These are phyloP conservation scores for Skeletonema costatum DNA, from an alignment of 108 stramenopile genomes.

Conservation along the genomic window DNA sequence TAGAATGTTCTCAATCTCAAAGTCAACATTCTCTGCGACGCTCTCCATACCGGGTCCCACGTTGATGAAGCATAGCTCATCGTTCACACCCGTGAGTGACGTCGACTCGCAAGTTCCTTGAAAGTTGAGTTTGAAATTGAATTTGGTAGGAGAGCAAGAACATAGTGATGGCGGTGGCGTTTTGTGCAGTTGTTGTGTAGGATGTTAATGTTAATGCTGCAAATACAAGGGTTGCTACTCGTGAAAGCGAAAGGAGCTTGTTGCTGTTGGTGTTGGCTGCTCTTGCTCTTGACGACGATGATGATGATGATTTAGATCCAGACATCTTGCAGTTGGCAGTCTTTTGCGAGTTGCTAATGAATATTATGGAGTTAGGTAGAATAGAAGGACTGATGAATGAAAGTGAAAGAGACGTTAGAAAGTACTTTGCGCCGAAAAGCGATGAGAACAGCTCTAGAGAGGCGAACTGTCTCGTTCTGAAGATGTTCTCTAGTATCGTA, in stretches of 20 bases:
- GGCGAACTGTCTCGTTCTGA: too few species aligned
- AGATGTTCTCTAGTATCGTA: too few species aligned
- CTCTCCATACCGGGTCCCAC: neutral
- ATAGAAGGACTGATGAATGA: too few species aligned
- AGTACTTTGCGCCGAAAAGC: too few species aligned
- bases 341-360: too few species aligned
- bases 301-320: too few species aligned
- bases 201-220: neutral
- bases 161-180: neutral
- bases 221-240: neutral
- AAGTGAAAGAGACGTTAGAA: too few species aligned
- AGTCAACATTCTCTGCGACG: too few species aligned
- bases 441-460: too few species aligned
- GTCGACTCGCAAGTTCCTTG: neutral
- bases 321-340: neutral
- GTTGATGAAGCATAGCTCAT: neutral
- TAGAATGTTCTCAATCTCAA: neutral
- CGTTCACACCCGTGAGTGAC: neutral
- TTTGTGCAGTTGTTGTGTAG: neutral
- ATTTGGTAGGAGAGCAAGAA: constrained; percentile 14
- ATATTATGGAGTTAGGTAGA: too few species aligned
- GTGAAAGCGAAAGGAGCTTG: neutral
- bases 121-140: constrained; percentile 8
- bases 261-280: neutral
- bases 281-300: too few species aligned